These are phyloP conservation scores for Mayamaea pseudoterrestris DNA, from an alignment of 108 stramenopile species.

Conservation along the genomic window DNA sequence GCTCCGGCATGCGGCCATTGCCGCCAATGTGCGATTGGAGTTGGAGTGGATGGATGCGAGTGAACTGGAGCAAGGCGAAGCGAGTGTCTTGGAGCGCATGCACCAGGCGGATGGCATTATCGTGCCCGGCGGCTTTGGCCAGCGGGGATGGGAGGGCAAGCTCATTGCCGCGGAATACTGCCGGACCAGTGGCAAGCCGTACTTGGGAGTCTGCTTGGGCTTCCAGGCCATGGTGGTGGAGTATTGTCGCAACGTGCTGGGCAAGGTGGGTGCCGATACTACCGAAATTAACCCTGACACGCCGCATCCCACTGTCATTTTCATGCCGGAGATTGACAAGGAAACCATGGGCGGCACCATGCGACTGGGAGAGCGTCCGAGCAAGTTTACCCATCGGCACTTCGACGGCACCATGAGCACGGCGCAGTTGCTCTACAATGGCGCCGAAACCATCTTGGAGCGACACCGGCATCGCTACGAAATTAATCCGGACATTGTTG, in stretches of 20 bases:
- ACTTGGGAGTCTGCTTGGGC: slow-evolving; percentile 93
- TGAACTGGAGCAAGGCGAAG: slow-evolving; percentile 58
- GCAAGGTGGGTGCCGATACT: slow-evolving; percentile 79
- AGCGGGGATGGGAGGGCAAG: slow-evolving; percentile 84
- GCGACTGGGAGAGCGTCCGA: slow-evolving; percentile 92
- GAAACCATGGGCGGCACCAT: slow-evolving; percentile 97
- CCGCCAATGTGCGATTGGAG: slow-evolving; percentile 71
- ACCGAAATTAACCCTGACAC: slow-evolving; percentile 87
- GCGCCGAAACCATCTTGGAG: slow-evolving; percentile 59
- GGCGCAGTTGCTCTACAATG: slow-evolving; percentile 66
- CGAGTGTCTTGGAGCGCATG: slow-evolving; percentile 69
- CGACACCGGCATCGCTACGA: slow-evolving; percentile 99
- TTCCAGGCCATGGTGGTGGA: slow-evolving; percentile 98
- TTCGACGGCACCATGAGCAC: slow-evolving; percentile 31
- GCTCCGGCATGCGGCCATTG: slow-evolving; percentile 92
- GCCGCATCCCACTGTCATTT: slow-evolving; percentile 83
- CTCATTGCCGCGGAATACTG: slow-evolving; percentile 84
- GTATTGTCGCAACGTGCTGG: slow-evolving; percentile 86
- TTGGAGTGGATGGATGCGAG: slow-evolving; percentile 94
- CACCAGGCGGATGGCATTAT: slow-evolving; percentile 69
- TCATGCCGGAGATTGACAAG: slow-evolving; percentile 99
- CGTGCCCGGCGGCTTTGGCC: slow-evolving; percentile 97
- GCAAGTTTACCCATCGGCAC: slow-evolving; percentile 60
- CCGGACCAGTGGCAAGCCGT: slow-evolving; percentile 74
- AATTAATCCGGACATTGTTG: slow-evolving; percentile 95